A percentile compares a stretch with the other conserved stretches of the same genome.
phyloP scores from a whole-genome alignment of 208 protist genomes.

The Trypanosoma theileri region DNA sequence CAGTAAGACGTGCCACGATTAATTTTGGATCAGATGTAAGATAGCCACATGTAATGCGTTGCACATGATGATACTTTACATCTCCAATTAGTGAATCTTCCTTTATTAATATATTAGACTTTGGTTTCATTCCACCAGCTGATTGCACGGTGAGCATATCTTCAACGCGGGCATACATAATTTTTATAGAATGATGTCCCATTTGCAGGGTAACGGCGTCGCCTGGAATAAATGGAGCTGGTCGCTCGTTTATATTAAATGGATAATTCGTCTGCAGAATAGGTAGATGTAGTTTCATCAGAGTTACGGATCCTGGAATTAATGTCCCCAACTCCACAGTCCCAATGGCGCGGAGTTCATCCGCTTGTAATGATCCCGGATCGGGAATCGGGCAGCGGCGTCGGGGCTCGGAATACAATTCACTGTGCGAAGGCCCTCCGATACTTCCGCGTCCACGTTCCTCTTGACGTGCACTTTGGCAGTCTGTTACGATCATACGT shows the following conservation, averaged over 20 bases:
- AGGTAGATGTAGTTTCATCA: conserved; percentile 14
- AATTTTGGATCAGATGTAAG: neutral
- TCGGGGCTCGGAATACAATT: neutral
- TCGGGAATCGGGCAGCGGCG: neutral
- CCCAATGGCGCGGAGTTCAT: conserved; percentile 16
- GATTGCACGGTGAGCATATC: conserved; percentile 1
- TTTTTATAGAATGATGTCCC: conserved; percentile 1
- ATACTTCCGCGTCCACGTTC: too few species aligned
- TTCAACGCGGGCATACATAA: conserved; percentile 14
- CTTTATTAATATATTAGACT: neutral
- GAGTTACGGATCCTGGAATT: conserved; percentile 12
- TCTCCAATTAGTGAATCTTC: conserved; percentile 11
- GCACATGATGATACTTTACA: conserved; percentile 18
- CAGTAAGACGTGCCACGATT: conserved; percentile 10
- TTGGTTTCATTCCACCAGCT: neutral
- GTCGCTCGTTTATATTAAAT: conserved; percentile 26
- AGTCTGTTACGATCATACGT: too few species aligned
- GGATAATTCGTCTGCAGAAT: conserved; percentile 5
- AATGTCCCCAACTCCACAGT: conserved; percentile 13
- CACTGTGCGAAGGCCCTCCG: neutral
- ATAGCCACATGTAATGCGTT: neutral
- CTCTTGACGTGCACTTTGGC: too few species aligned
- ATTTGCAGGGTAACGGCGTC: conserved; percentile 23
- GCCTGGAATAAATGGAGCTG: conserved; percentile 24
- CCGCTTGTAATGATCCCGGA: neutral